Evolutionary conservation across 2,329 filamentous ascomycete species (phyloP).

Genomic region (Fusarium sp.): DNA sequence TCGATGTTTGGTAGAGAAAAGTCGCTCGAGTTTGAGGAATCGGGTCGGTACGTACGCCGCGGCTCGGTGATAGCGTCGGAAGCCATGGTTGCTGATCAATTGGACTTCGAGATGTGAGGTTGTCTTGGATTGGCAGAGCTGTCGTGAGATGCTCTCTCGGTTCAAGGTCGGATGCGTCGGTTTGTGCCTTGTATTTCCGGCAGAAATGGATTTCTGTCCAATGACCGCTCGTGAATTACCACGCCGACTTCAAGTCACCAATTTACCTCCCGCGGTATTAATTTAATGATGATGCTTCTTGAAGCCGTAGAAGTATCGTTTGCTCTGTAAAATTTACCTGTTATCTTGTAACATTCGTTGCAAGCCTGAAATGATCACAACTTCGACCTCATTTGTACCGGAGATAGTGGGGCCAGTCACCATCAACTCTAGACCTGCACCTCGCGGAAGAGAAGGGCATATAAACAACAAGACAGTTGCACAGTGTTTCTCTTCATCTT

Average conservation of each 20-base stretch:
- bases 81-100: constrained; percentile 51
- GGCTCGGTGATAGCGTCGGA: constrained; percentile 50
- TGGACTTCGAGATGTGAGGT: constrained; percentile 45
- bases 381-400: constrained; percentile 1
- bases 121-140: constrained; percentile 40
- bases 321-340: accelerated
- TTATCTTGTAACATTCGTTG: background rate
- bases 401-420: constrained; percentile 24
- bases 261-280: no score
- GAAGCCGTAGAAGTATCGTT: accelerated
- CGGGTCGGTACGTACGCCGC: constrained; percentile 48
- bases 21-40: background rate
- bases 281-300: accelerated
- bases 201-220: constrained; percentile 30
- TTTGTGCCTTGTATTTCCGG: constrained; percentile 42
- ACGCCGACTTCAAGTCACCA: constrained; percentile 17
- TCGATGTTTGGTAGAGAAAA: constrained; percentile 22
- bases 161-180: constrained; percentile 43
- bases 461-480: background rate
- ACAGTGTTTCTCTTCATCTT: background rate
- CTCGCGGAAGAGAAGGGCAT: background rate
- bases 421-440: constrained; percentile 7
- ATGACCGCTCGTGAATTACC: constrained; percentile 41
- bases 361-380: background rate
- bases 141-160: constrained; percentile 42